phyloP scores from a whole-genome alignment of 176 grass and related monocot genomes.

The Paspalum vaginatum region DNA sequence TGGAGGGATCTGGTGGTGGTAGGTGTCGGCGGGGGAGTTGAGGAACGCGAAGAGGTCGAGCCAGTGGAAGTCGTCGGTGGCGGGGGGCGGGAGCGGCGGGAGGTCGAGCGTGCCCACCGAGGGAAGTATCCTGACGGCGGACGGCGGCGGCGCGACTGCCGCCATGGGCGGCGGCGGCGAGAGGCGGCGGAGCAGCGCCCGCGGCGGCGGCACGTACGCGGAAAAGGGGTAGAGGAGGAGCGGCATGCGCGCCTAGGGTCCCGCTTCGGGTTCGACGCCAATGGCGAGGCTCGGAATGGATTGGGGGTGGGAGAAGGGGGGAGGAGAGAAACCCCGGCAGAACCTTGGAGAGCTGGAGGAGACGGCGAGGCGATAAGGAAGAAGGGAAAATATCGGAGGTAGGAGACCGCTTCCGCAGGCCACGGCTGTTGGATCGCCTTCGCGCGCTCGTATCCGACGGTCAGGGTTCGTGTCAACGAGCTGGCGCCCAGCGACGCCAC shows the following conservation, averaged over 20 bases:
- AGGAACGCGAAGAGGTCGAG: conserved; percentile 68
- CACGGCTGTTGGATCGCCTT: conserved; percentile 37
- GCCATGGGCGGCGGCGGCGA: conserved; percentile 60
- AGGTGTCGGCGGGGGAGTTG: conserved; percentile 52
- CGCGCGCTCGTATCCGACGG: neutral
- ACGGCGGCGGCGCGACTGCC: conserved; percentile 29
- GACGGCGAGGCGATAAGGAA: conserved; percentile 38
- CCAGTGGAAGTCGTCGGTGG: conserved; percentile 52
- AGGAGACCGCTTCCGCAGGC: neutral
- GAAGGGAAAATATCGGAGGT: conserved; percentile 39
- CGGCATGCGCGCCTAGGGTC: conserved; percentile 46
- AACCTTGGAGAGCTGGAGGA: conserved; percentile 38
- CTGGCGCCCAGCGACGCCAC: neutral
- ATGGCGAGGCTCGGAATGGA: conserved; percentile 9
- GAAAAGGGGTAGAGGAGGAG: conserved; percentile 54
- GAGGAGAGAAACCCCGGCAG: conserved; percentile 45
- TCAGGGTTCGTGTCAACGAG: neutral
- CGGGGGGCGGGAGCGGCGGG: conserved; percentile 30
- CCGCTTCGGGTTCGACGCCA: neutral
- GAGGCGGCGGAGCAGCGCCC: conserved; percentile 50
- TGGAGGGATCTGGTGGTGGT: conserved; percentile 43
- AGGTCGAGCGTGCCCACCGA: neutral
- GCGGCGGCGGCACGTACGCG: conserved; percentile 49
- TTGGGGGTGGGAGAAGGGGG: neutral
- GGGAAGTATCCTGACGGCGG: conserved; percentile 6